Evolutionary conservation across 2,329 filamentous ascomycete genomes (phyloP), one percentile per base, ranked within the genome.

Genomic region (Berkeleyomyces rouxiae): DNA sequence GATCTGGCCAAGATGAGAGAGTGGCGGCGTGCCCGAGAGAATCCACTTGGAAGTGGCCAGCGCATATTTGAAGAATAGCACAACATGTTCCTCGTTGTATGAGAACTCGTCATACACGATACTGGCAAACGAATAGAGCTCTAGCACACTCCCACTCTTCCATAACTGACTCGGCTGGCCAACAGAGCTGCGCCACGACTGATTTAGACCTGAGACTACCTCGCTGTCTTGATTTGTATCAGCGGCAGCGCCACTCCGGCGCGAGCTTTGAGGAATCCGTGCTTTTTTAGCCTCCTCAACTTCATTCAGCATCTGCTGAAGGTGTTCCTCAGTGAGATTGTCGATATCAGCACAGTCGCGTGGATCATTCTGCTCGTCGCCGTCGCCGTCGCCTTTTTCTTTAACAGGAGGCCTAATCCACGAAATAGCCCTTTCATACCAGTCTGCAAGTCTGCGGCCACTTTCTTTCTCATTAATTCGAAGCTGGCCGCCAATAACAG

Each of bases 31-130:
- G 1, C 73, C 76, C 0, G 75, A 77, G 1, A 78, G 68, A 40
- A 76, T 69, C 75, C 75, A 78, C 60, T 75, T 77, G 7, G 72
- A 68, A 31, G 64, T 65, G 3, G 75, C 70, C 0, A 69, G 60
- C 5, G 67, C 67, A 7, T 71, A 68, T 16, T 66, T 65, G 31
- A 77, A 66, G 65, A 77, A 76, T 6, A 70, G 66, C 0, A 68
- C 65, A 2, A 72, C 67, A 2, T 64, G 37, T 3, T 64, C 63
- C 33, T 74, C 70, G 44, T 71, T 67, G 63, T 77, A 77, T 0
- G 75, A 75, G 65, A 74, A 76, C 64, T 78, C 76, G 63, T 78
- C 76, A 66, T 73, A 73, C 7, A 78, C 69, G 9, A 76, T 67
- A 3, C 75, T 70, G 16, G 71, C 65, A 42, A 70, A 77, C 42